Conservation (phyloP, 2,329 filamentous ascomycete genomes). For the Dactylellina leptospora region DNA sequence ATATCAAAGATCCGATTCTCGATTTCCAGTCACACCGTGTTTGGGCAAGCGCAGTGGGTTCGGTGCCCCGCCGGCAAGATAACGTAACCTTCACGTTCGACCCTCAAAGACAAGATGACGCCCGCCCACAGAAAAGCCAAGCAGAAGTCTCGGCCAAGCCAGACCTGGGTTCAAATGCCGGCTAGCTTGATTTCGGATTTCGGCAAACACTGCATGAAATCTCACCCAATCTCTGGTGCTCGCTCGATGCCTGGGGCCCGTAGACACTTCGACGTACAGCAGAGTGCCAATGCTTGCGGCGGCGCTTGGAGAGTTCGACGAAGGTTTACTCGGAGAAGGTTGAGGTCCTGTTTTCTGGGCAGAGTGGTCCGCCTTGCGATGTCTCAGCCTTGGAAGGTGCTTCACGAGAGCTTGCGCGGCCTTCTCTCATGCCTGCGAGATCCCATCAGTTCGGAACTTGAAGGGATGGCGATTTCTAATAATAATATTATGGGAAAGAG, state of each 20-base stretch:
- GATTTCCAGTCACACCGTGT: not conserved
- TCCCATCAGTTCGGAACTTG: constrained; percentile 33
- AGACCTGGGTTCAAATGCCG: constrained; percentile 1
- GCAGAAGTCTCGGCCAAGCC: not conserved
- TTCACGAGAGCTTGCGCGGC: constrained; percentile 31
- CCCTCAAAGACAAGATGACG: not conserved
- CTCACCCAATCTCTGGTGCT: not conserved
- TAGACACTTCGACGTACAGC: constrained; percentile 5
- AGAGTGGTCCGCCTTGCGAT: constrained; percentile 20
- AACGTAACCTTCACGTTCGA: constrained; percentile 26
- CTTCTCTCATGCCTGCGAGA: not conserved
- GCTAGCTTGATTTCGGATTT: constrained; percentile 27
- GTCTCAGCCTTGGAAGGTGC: constrained; percentile 40
- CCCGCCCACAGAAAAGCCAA: constrained; percentile 27
- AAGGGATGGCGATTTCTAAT: constrained; percentile 36
- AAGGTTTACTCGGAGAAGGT: not conserved
- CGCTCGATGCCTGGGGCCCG: not conserved
- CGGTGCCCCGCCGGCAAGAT: constrained; percentile 28
- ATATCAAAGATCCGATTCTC: not conserved
- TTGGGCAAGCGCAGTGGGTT: not conserved
- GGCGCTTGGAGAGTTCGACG: not conserved
- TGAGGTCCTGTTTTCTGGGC: too few relatives aligned
- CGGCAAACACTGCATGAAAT: constrained; percentile 36
- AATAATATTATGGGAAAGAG: too few relatives aligned
- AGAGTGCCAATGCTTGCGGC: constrained; percentile 24